Evolutionary conservation across 495 filamentous ascomycete species (phyloP).

Genomic region (Darksidea phi): DNA sequence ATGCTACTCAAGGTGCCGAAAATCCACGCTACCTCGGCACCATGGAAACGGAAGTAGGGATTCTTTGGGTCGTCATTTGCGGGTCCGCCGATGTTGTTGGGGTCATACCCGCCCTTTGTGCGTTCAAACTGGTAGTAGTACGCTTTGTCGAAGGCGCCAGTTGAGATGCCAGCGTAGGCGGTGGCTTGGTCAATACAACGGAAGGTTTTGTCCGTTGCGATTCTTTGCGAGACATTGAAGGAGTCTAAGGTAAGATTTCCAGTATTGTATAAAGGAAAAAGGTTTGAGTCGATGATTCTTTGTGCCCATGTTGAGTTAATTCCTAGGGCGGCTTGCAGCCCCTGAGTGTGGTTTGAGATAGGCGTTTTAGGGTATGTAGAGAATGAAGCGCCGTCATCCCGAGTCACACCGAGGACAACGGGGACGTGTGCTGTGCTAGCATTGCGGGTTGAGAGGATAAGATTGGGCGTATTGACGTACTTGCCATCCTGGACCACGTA

Average conservation of each 20-base stretch:
- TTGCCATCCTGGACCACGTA: conserved; percentile 50
- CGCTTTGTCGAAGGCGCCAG: conserved; percentile 41
- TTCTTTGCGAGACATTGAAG: conserved; percentile 47
- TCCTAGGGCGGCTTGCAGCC: conserved; percentile 42
- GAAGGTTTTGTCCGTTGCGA: conserved; percentile 49
- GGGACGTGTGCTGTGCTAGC: conserved; percentile 42
- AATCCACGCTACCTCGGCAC: conserved; percentile 37
- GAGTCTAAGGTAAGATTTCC: conserved; percentile 48
- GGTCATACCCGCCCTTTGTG: conserved; percentile 44
- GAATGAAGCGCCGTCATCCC: conserved; percentile 48
- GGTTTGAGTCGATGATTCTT: conserved; percentile 43
- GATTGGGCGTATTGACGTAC: conserved; percentile 45
- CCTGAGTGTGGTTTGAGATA: conserved; percentile 40
- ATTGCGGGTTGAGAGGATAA: conserved; percentile 42
- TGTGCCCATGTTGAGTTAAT: conserved; percentile 44
- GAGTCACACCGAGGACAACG: conserved; percentile 47
- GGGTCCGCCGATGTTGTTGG: conserved; percentile 44
- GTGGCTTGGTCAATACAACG: conserved; percentile 52
- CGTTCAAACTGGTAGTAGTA: conserved; percentile 53
- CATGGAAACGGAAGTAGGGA: conserved; percentile 31
- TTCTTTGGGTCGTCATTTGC: conserved; percentile 21
- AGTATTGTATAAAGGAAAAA: conserved; percentile 46
- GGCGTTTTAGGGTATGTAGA: conserved; percentile 42
- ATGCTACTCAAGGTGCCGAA: conserved; percentile 38
- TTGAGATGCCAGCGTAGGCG: conserved; percentile 43